Evolutionary conservation across 2,329 filamentous ascomycete genomes (phyloP).

Genomic region (Coniella lustricola): DNA sequence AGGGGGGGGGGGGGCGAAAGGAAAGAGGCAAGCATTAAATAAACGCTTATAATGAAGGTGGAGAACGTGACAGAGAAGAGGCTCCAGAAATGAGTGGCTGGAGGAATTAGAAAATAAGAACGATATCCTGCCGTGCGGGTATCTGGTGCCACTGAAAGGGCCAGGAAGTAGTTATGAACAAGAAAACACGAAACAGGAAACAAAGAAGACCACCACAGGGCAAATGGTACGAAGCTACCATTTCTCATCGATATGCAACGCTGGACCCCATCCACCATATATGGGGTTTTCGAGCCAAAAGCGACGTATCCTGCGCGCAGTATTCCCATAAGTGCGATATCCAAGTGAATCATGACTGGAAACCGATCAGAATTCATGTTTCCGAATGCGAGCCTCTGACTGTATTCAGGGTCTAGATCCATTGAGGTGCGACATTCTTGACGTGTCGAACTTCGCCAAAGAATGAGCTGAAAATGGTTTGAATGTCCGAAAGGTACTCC

Average conservation of each 20-base stretch:
- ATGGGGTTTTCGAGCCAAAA: no score
- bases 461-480: slow-evolving; percentile 57
- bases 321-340: no score
- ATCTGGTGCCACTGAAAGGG: slow-evolving; percentile 12
- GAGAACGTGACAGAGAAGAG: slow-evolving; percentile 1
- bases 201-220: background rate
- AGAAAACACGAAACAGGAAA: background rate
- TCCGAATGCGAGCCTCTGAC: no score
- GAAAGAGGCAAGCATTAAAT: no score
- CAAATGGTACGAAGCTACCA: no score
- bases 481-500: slow-evolving; percentile 79
- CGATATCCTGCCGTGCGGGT: slow-evolving; percentile 9
- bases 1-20: no score
- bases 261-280: no score
- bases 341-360: background rate
- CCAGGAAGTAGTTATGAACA: slow-evolving; percentile 11
- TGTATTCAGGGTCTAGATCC: no score
- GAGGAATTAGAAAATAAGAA: slow-evolving; percentile 11
- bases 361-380: no score
- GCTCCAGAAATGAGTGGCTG: slow-evolving; percentile 12
- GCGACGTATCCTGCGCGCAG: no score
- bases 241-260: no score
- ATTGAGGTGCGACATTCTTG: slow-evolving; percentile 31
- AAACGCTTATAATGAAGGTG: slow-evolving; percentile 3
- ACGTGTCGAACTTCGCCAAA: slow-evolving; percentile 37